phyloP scores from a whole-genome alignment of 2,329 filamentous ascomycete species.

The Escovopsis sp. region DNA sequence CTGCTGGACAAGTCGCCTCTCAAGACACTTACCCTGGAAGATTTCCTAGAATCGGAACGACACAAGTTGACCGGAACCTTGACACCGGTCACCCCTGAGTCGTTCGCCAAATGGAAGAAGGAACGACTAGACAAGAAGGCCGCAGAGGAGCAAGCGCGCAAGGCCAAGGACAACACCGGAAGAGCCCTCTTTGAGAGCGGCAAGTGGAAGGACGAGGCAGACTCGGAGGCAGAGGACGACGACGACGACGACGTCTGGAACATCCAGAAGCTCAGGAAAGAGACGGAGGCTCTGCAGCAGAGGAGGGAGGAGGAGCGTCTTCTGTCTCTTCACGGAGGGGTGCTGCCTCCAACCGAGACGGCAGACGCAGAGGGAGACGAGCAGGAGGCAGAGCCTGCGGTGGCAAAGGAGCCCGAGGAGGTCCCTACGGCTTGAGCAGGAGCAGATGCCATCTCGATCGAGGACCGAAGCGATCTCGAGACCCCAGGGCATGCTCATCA shows the following conservation, averaged over 20 bases:
- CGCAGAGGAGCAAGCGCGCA: slow-evolving; percentile 77
- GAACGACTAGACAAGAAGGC: slow-evolving; percentile 89
- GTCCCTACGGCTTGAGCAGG: slow-evolving; percentile 8
- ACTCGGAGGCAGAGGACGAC: slow-evolving; percentile 45
- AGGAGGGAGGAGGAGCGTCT: slow-evolving; percentile 65
- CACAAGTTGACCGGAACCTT: slow-evolving; percentile 86
- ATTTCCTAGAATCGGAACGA: slow-evolving; percentile 91
- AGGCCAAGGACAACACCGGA: slow-evolving; percentile 90
- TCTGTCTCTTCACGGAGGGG: slow-evolving; percentile 15
- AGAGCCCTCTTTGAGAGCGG: slow-evolving; percentile 93
- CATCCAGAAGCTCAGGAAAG: slow-evolving; percentile 62
- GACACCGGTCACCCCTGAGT: slow-evolving; percentile 85
- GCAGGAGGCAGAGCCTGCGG: not conserved
- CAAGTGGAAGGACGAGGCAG: slow-evolving; percentile 64
- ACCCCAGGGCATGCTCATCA: slow-evolving; percentile 1
- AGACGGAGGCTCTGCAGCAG: slow-evolving; percentile 65
- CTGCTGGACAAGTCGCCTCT: slow-evolving; percentile 90
- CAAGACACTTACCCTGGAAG: slow-evolving; percentile 87
- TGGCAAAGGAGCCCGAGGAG: not conserved
- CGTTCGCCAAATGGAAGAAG: slow-evolving; percentile 95
- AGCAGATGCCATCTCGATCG: not conserved
- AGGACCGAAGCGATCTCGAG: slow-evolving; percentile 1
- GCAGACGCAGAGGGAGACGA: slow-evolving; percentile 6
- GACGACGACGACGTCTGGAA: slow-evolving; percentile 63
- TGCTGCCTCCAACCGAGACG: not conserved